Evolutionary conservation across 306 rosid species (phyloP), one percentile per base, ranked within the genome.

Genomic region (Albizia julibrissin): DNA sequence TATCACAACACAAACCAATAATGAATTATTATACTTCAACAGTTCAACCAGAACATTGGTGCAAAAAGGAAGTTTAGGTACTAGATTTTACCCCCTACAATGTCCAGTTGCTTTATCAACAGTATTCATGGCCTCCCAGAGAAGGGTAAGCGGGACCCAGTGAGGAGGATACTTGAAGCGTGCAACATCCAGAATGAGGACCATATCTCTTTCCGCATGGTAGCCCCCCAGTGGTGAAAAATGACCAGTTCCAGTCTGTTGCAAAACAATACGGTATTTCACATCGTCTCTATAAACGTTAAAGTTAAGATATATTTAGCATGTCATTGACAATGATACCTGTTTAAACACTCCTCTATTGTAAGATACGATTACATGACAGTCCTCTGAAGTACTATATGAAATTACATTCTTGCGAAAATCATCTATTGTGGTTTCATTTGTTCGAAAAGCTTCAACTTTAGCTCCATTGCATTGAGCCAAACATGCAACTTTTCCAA

Each of bases 81-180:
- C 39, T 31, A 69, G 52, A 78, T 76, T 77, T 33, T 87, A 95
- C 99, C 99, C 98, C 73, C 98, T 85, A n/a, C 24, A 84, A 33
- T 78, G 93, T 73, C 98, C 94, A 4, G 95, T 93, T 49, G 92
- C 85, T 78, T 69, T 27, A 86, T 95, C 99, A 82, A 87, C 69
- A 58, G 93, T 88, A 82, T 81, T 88, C 96, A 93, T 91, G 70
- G 86, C 98, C 39, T 91, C 87, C 99, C 99, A 95, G 58, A 93
- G 94, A 81, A 87, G 90, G 39, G 85, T 78, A 82, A 93, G 90
- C 18, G 97, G 99, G 87, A 95, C 95, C 99, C 99, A 95, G 21
- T 93, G 99, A 59, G 98, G 96, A 83, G 98, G 99, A 86, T 95
- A 93, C 78, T 95, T 93, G 78, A 93, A 95, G 76, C 99, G 92